Base-by-base conservation (phyloP, 345 rosid species). In the Eutrema japonicum region DNA sequence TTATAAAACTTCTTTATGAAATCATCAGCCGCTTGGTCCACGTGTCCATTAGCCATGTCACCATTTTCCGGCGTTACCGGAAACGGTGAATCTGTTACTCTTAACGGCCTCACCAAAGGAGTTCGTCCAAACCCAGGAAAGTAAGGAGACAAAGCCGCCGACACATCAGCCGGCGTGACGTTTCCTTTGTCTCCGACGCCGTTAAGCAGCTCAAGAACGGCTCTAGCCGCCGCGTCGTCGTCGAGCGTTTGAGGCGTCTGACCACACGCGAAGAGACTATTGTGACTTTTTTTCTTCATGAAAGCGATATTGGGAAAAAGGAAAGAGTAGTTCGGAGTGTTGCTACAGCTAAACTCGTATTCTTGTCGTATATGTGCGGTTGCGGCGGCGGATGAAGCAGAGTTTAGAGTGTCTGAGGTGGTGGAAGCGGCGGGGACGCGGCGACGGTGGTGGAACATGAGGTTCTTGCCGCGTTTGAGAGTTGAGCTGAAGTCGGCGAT, bases 321-420 rank as follows among this genome's bases (percentile, higher is more conserved):
- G 76, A 81, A 82, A 27, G 83, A 71, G 83, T 84, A 86, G 72
- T 74, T 80, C 26, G 98, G 98, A 58, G 96, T 94, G 86, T 84
- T 88, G 81, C 89, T 89, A 72, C 98, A 94, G 86, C 98, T 91
- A 85, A 91, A 91, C 85, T 94, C 98, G 50, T 91, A 94, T 58
- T 89, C 97, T 7, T 67, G 71, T 3, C 82, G 74, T 4, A 74
- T 41, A 5, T 48, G 55, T 58, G 80, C 76, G 78, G 82, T 78
- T 73, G 82, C 75, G 73, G 83, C 38, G 0, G 54, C 75, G 75
- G 82, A 37, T 36, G 65, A 62, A 46, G 66, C 5, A 58, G 68
- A 67, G 51, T 66, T 7, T 36, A 37, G 13, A 55, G 58, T 37
- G 27, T 49, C 35, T 5, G 80, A 57, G 26, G 48, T 4, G 16